These are phyloP conservation scores for Hamigera avellanea DNA, from an alignment of 495 filamentous ascomycete species.

Conservation along the genomic window DNA sequence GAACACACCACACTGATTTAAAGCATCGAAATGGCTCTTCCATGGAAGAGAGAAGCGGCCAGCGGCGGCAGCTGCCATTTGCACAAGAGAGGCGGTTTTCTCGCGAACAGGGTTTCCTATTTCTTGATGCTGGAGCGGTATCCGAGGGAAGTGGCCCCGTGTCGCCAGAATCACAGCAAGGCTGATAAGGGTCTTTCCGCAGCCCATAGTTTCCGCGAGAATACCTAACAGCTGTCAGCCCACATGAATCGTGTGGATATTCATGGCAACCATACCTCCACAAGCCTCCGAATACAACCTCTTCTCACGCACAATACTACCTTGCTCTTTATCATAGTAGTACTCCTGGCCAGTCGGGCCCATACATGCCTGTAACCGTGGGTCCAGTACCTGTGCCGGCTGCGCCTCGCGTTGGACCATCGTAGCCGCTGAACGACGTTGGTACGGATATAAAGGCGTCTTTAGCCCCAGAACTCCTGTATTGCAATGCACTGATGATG, in stretches of 20 bases:
- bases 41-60: conserved; percentile 58
- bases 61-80: conserved; percentile 64
- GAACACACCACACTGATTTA: conserved; percentile 19
- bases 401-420: conserved; percentile 79
- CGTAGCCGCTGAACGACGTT: conserved; percentile 66
- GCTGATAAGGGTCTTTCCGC: conserved; percentile 84
- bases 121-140: conserved; percentile 50
- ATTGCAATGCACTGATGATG: conserved; percentile 12
- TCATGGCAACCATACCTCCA: too few relatives aligned
- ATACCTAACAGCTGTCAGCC: too few relatives aligned
- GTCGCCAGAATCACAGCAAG: conserved; percentile 76
- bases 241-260: too few relatives aligned
- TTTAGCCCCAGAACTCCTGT: conserved; percentile 46
- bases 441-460: conserved; percentile 63
- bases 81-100: conserved; percentile 39
- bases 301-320: conserved; percentile 47
- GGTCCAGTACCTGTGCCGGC: conserved; percentile 55
- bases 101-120: conserved; percentile 27
- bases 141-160: conserved; percentile 50
- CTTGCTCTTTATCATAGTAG: conserved; percentile 61
- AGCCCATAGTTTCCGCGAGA: conserved; percentile 51
- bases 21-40: conserved; percentile 44
- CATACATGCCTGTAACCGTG: conserved; percentile 45
- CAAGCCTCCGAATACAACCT: conserved; percentile 60
- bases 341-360: conserved; percentile 53